These are phyloP conservation scores for Mycena citricolor DNA, from an alignment of 1,284 basidiomycete genomes.

Conservation along the genomic window DNA sequence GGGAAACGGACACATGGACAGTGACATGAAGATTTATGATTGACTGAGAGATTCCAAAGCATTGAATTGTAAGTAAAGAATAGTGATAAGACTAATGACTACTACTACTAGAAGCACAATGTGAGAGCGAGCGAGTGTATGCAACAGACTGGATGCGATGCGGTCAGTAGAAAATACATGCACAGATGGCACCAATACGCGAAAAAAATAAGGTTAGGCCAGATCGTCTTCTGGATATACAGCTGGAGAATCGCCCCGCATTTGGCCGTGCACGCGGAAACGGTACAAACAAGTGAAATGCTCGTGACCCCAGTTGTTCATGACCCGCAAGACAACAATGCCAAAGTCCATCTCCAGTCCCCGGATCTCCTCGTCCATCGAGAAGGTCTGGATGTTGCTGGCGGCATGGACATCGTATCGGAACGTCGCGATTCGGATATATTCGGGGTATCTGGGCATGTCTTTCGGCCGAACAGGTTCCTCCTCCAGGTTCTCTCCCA, in stretches of 20 bases:
- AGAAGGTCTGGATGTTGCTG: constrained; percentile 84
- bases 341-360: constrained; percentile 78
- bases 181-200: too few relatives aligned
- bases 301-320: constrained; percentile 84
- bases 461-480: constrained; percentile 37
- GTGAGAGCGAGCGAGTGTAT: too few relatives aligned
- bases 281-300: constrained; percentile 91
- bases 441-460: constrained; percentile 55
- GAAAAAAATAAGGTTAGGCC: too few relatives aligned
- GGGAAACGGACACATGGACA: constrained; percentile 29
- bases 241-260: constrained; percentile 25
- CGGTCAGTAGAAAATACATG: too few relatives aligned
- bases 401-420: constrained; percentile 73
- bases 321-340: constrained; percentile 75
- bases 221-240: constrained; percentile 13
- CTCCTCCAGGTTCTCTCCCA: constrained; percentile 39
- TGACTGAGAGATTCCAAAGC: too few relatives aligned
- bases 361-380: constrained; percentile 64
- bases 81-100: too few relatives aligned
- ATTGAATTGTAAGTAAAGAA: too few relatives aligned
- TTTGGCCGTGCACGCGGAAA: constrained; percentile 70
- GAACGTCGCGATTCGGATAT: constrained; percentile 77
- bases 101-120: too few relatives aligned
- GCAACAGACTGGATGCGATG: too few relatives aligned
- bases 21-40: constrained; percentile 11